phyloP scores from a whole-genome alignment of 2,329 filamentous ascomycete species.

The Talaromyces atroroseus region DNA sequence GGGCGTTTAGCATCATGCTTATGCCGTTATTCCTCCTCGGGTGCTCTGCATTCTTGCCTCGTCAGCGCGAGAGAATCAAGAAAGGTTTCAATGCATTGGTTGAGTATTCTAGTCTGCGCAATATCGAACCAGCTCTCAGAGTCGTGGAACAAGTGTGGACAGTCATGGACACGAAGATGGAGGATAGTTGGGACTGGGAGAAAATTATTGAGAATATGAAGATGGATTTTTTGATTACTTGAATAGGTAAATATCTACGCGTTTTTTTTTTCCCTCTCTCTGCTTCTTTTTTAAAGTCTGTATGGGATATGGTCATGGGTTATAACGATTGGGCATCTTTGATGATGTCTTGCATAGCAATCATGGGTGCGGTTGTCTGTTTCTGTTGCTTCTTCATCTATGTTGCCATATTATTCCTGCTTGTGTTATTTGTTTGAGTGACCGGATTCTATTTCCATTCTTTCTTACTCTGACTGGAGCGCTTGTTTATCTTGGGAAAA shows the following conservation, averaged over 20 bases:
- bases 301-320: conserved; percentile 28
- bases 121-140: conserved; percentile 52
- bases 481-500: neutral
- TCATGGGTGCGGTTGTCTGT: neutral
- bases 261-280: conserved; percentile 13
- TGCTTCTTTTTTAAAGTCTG: conserved; percentile 25
- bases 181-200: conserved; percentile 60
- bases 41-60: conserved; percentile 53
- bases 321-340: conserved; percentile 3
- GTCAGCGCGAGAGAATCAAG: conserved; percentile 52
- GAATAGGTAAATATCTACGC: conserved; percentile 17
- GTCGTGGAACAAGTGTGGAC: conserved; percentile 55
- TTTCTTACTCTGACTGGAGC: neutral
- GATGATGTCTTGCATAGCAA: conserved; percentile 12
- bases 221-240: conserved; percentile 59
- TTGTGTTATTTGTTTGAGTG: neutral
- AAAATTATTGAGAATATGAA: conserved; percentile 53
- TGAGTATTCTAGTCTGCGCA: conserved; percentile 53
- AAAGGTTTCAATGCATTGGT: conserved; percentile 51
- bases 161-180: conserved; percentile 53
- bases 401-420: conserved; percentile 4
- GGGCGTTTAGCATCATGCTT: conserved; percentile 54
- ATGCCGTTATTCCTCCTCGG: conserved; percentile 59
- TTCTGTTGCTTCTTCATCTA: neutral
- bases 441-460: neutral